Conservation (phyloP, 495 filamentous ascomycete genomes). For the Annulohypoxylon nitens region DNA sequence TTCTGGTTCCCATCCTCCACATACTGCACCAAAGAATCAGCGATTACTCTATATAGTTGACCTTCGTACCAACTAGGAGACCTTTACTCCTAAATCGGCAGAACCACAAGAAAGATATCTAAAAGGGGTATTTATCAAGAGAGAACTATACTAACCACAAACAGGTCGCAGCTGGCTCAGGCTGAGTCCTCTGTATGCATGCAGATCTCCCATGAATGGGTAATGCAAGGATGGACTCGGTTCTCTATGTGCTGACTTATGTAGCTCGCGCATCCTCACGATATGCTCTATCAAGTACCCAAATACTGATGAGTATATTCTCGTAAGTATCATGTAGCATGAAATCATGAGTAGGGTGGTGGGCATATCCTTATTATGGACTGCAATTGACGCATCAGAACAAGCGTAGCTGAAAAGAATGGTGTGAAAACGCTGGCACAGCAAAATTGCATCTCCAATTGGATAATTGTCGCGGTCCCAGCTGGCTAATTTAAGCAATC, state of each 20-base stretch:
- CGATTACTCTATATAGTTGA: background rate
- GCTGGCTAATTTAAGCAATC: background rate
- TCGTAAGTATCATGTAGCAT: conserved; percentile 4
- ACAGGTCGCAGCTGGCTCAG: conserved; percentile 1
- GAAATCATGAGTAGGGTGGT: conserved; percentile 1
- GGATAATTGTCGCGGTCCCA: conserved; percentile 6
- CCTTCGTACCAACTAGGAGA: background rate
- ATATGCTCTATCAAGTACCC: conserved; percentile 8
- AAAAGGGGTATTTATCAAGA: background rate
- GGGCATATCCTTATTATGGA: background rate
- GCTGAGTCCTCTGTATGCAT: conserved; percentile 3
- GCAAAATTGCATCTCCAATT: background rate
- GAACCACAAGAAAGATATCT: background rate
- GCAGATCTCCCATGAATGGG: background rate
- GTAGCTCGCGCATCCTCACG: background rate
- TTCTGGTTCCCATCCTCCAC: conserved; percentile 4
- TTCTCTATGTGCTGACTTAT: background rate
- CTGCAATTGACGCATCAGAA: background rate
- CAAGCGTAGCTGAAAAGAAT: background rate
- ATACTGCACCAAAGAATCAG: conserved; percentile 3
- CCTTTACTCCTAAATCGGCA: background rate
- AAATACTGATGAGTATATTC: conserved; percentile 1
- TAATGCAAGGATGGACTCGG: background rate
- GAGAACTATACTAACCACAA: background rate
- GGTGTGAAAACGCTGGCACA: conserved; percentile 1